Evolutionary conservation across 192 early-diverging fungal genomes (phyloP), one percentile per base, ranked within the genome.

Genomic region (Backusella tarrabulga): DNA sequence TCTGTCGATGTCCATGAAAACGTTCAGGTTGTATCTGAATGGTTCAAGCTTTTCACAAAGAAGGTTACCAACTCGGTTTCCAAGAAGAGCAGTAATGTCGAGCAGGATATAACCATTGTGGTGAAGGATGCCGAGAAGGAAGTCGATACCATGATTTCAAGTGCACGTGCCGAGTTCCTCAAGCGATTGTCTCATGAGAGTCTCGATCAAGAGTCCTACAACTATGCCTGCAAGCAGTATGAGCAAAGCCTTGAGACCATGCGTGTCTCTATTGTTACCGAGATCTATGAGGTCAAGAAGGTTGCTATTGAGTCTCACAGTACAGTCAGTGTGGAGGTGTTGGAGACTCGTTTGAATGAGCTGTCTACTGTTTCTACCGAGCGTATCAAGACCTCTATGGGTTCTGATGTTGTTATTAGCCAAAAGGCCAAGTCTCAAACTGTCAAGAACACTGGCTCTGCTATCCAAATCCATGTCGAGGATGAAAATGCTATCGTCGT

Each of bases 1-100:
- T 38, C 63, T 75, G 66, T 75, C 9, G 74, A 75, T 75, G 74
- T 75, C 15, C 32, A 75, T 9, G 74, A 75, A 6, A 75, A 75
- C n/a, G 74, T 42, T 3, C 38, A 26, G 32, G 41, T 75, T 0
- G 34, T 75, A 8, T 60, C 41, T 19, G 52, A 75, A 46, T 75
- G 74, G 74, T 68, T 75, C 40, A 40, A 75, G 15, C 40, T 42
- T 29, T 63, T 75, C 34, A 75, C 74, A 19, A 32, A 44, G 4
- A 56, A 34, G 23, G 6, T 75, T 35, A 29, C 29, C 9, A 42
- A n/a, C 21, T 68, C 63, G 6, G 74, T 68, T 32, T 17, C 21
- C 15, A 40, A 68, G 26, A 41, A 32, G 5, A 41, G 42, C 7
- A 42, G 23, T 0, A 21, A 75, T 34, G 74, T 75, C 15, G 63